These are phyloP conservation scores for Colletotrichum godetiae DNA, from an alignment of 2,329 filamentous ascomycete genomes.

Conservation along the genomic window DNA sequence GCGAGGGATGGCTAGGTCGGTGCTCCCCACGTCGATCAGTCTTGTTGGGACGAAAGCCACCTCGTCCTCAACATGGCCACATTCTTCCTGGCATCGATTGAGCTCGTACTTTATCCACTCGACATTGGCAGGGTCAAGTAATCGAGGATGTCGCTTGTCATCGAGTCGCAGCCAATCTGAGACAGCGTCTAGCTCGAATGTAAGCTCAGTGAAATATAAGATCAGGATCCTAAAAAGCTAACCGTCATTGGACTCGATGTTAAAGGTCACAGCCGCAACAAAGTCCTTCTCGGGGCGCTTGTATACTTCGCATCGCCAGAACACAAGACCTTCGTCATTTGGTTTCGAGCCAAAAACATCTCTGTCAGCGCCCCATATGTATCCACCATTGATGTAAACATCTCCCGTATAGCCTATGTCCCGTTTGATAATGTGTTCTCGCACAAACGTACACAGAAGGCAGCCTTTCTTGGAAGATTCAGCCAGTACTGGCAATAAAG, in stretches of 20 bases:
- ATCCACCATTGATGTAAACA: neutral
- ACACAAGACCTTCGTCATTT: neutral
- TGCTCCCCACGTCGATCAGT: neutral
- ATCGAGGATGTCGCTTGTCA: neutral
- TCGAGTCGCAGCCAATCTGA: neutral
- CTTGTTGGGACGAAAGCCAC: neutral
- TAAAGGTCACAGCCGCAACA: neutral
- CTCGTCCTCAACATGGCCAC: neutral
- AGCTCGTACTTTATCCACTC: neutral
- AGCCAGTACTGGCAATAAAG: neutral
- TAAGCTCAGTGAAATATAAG: too few species aligned
- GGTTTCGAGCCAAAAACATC: neutral
- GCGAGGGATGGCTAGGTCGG: neutral
- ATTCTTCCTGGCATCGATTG: neutral
- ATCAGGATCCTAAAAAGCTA: neutral
- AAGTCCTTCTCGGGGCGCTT: neutral
- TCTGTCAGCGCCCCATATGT: conserved; percentile 1
- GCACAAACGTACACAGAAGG: neutral
- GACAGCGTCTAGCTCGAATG: neutral
- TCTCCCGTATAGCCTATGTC: neutral
- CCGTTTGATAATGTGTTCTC: neutral
- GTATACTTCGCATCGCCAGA: conserved; percentile 13
- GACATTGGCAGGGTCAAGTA: neutral
- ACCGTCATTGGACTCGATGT: neutral
- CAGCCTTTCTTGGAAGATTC: neutral